Evolutionary conservation across 306 rosid species (phyloP), one percentile per base, ranked within the genome.

Genomic region (Lupinus albus): DNA sequence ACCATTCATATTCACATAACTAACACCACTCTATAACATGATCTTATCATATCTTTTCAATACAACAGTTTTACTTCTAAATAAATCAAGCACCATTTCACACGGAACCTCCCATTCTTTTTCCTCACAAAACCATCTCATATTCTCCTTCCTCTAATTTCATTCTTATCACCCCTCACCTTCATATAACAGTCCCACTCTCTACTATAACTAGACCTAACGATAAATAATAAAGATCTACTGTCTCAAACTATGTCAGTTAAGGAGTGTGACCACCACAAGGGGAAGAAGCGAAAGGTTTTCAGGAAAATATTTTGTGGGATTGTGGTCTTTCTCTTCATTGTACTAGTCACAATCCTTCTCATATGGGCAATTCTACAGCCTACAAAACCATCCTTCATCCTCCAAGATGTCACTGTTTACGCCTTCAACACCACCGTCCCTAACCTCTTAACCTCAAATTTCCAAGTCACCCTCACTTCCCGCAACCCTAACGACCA

Each of bases 371-470:
- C 91, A 2, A 33, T 84, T 17, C 88, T 94, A 7, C 84, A 72
- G 54, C 99, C 99, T 0, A 44, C 91, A 0, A 91, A 91, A 10
- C 99, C 97, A 4, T 67, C 85, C 11, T 94, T 94, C 82, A 6
- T 81, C 38, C 95, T 94, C 69, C 86, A 88, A 62, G 99, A 94
- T 77, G 88, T 81, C 78, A 91, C 99, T 75, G 88, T 94, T 0
- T 88, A 72, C 72, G 87, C 93, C 79, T 94, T 94, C 91, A 94
- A 90, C 84, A 81, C 84, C 80, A 71, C 87, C 61, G 44, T 54
- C 1, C 79, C 97, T 1, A 94, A 89, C 70, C 61, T 91, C 47
- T 47, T 94, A 16, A 91, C 97, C 54, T 74, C 97, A 12, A 82
- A 55, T 10, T 85, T 94, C 84, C 96, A 86, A 28, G 73, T 93